Evolutionary conservation across 345 rosid species (phyloP), one percentile per base, ranked within the genome.

Genomic region (Brassica juncea): DNA sequence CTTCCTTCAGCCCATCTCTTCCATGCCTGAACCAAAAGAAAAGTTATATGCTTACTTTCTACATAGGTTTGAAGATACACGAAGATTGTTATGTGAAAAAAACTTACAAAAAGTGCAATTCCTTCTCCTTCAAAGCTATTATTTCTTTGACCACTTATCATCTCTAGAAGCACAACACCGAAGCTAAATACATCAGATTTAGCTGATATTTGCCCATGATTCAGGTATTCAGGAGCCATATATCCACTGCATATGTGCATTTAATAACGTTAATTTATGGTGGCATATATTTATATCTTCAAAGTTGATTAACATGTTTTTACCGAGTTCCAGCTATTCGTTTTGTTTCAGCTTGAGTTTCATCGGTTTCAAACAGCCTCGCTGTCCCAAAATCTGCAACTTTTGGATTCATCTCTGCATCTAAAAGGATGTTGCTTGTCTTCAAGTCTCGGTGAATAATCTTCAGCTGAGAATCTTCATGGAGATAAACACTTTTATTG

Each of bases 121-220:
- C 80, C 80, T 76, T 68, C 70, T 69, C 61, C 68, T 68, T 69
- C 68, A 2, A 76, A 68, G 61, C 61, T 76, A 31, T 68, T 76
- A 28, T 60, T 76, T 68, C 49, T 59, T 59, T 39, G 5, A 42
- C 79, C 79, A 59, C 68, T 76, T 68, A 76, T 68, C 4, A 76
- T 76, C 31, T 76, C 79, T n/a, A 75, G 52, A 57, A 84, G 77
- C 71, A 88, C 58, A 10, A 86, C 72, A 2, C 89, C 86, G 0
- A 81, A 88, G 86, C 89, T 75, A 74, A 79, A 86, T n/a, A 85
- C 85, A 12, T 86, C 84, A 2, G 82, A 81, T 34, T 82, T 88
- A 12, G 75, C 73, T 67, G 89, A 88, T 60, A 86, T 78, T 14
- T 67, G 77, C 1, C 87, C 89, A 0, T 71, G 76, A 59, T 66